Conservation (phyloP, 768 basidiomycete species). For the Tricholoma terreum region DNA sequence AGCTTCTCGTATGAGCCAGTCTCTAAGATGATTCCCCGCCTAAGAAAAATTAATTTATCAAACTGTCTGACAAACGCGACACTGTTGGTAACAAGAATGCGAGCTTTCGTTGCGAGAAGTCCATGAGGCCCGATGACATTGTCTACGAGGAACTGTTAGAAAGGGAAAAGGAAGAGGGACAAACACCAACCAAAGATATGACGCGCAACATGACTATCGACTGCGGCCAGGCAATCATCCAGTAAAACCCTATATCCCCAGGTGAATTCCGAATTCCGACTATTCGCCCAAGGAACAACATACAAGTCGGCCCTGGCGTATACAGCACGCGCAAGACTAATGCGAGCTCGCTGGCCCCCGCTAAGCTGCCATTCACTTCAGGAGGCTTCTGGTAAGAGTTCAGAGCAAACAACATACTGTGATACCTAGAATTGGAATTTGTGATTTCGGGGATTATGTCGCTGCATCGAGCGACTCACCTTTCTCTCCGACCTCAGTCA, state of each 20-base stretch:
- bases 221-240: conserved; percentile 87
- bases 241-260: conserved; percentile 52
- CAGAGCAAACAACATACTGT: conserved; percentile 40
- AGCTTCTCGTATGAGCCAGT: conserved; percentile 61
- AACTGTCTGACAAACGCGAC: conserved; percentile 80
- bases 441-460: background rate
- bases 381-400: background rate
- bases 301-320: conserved; percentile 90
- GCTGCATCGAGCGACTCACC: conserved; percentile 35
- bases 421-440: conserved; percentile 36
- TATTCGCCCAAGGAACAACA: conserved; percentile 18
- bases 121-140: conserved; percentile 86
- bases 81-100: conserved; percentile 84
- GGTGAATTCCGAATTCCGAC: background rate
- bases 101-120: conserved; percentile 76
- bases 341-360: conserved; percentile 82
- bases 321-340: conserved; percentile 83
- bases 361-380: conserved; percentile 46
- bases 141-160: conserved; percentile 38
- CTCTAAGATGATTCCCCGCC: conserved; percentile 82
- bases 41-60: conserved; percentile 71
- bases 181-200: conserved; percentile 69
- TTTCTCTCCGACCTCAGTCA: conserved; percentile 85
- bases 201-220: conserved; percentile 84
- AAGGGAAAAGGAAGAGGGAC: background rate